These are phyloP conservation scores for Volvox africanus DNA, from an alignment of 139 green algal species.

Conservation along the genomic window DNA sequence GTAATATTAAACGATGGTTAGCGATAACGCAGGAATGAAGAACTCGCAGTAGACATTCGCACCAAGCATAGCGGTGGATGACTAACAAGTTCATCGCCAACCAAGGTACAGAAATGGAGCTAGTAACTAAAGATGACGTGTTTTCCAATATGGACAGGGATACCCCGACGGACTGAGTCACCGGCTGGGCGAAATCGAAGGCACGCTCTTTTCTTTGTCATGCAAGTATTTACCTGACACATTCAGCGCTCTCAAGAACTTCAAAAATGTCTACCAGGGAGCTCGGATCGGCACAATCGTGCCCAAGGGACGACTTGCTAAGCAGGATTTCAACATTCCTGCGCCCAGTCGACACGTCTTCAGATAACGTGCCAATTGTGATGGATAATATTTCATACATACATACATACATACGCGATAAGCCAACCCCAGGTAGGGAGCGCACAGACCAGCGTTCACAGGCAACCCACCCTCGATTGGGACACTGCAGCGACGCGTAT, in stretches of 20 bases:
- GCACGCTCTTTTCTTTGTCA: not conserved
- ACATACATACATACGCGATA: too few relatives aligned
- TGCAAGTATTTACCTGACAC: not conserved
- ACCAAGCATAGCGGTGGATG: too few relatives aligned
- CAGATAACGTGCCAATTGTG: not conserved
- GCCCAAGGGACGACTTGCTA: not conserved
- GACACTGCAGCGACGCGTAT: not conserved
- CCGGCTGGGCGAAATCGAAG: not conserved
- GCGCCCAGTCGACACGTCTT: not conserved
- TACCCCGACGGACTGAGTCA: too few relatives aligned
- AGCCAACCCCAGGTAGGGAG: too few relatives aligned
- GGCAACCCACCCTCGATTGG: not conserved
- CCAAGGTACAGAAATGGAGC: too few relatives aligned
- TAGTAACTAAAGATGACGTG: too few relatives aligned
- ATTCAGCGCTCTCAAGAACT: not conserved
- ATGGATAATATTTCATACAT: not conserved
- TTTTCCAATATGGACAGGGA: too few relatives aligned
- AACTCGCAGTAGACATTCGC: too few relatives aligned
- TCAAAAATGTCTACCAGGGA: not conserved
- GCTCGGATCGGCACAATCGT: not conserved
- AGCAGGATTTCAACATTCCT: not conserved
- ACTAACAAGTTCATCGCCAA: too few relatives aligned
- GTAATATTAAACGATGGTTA: too few relatives aligned
- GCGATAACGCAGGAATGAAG: too few relatives aligned
- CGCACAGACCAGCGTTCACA: too few relatives aligned